Percentiles rank a stretch among this genome's conserved stretches.
phyloP scores from a whole-genome alignment of 129 eudicot genomes.

The Calendula officinalis region DNA sequence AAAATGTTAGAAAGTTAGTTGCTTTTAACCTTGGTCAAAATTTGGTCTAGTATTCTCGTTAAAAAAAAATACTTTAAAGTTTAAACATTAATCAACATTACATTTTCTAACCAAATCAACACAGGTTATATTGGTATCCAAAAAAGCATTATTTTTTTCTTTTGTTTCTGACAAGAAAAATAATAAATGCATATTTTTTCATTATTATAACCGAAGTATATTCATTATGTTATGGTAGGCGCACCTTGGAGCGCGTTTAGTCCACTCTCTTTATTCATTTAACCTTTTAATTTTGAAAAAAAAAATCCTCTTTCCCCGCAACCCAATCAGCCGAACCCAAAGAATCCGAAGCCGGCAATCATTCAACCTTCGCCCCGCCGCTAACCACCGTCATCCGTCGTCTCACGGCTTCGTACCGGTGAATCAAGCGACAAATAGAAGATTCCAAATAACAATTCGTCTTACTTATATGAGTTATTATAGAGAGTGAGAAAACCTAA shows the following conservation, averaged over 20 bases:
- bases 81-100: no score
- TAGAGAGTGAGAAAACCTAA: slow-evolving; percentile 20
- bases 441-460: slow-evolving; percentile 6
- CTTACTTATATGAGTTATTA: slow-evolving; percentile 4
- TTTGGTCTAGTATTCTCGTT: no score
- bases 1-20: no score
- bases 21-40: no score
- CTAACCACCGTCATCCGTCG: slow-evolving; percentile 25
- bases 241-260: slow-evolving; percentile 15
- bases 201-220: not conserved
- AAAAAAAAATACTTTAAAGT: no score
- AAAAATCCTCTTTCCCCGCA: slow-evolving; percentile 17
- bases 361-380: slow-evolving; percentile 22
- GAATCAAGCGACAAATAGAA: slow-evolving; percentile 14
- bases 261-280: slow-evolving; percentile 1
- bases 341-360: slow-evolving; percentile 41
- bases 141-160: no score
- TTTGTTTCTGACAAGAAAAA: no score
- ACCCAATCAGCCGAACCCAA: slow-evolving; percentile 15
- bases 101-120: no score
- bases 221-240: not conserved
- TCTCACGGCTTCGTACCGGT: slow-evolving; percentile 10
- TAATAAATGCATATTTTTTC: not conserved
- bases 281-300: slow-evolving; percentile 22
- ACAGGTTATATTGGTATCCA: no score